Percentiles rank a stretch among this genome's conserved stretches.
Conservation (phyloP, 805 yeast genomes). For the Myxozyma vanderwaltii region DNA sequence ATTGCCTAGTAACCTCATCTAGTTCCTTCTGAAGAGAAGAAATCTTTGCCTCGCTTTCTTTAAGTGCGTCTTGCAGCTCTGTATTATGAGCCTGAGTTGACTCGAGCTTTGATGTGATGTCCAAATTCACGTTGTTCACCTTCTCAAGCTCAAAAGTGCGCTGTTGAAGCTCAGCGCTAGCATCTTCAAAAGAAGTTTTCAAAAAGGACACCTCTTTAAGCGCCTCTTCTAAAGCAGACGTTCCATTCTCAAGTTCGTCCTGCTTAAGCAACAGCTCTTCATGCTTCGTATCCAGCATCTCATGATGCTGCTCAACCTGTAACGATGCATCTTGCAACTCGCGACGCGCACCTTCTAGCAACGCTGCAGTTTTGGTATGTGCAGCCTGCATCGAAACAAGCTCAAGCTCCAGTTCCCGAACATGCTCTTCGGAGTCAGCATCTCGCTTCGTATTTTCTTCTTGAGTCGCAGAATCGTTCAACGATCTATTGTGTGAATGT, state of each 20-base stretch:
- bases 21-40: not conserved
- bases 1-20: not conserved
- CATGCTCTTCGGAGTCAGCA: not conserved
- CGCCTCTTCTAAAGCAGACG: not conserved
- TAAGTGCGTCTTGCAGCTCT: constrained; percentile 30
- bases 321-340: constrained; percentile 1
- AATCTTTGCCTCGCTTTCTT: constrained; percentile 5
- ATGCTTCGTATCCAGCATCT: constrained; percentile 14
- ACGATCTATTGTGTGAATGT: not conserved
- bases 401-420: not conserved
- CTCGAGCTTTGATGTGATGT: not conserved
- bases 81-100: not conserved
- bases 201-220: constrained; percentile 3
- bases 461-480: not conserved
- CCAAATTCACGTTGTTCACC: constrained; percentile 21
- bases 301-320: constrained; percentile 8
- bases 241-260: not conserved
- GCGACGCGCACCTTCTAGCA: constrained; percentile 6
- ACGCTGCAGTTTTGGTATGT: not conserved
- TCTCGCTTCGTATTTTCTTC: not conserved
- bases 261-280: constrained; percentile 29
- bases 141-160: constrained; percentile 32
- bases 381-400: not conserved
- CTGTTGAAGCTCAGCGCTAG: constrained; percentile 36
- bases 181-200: constrained; percentile 17